Conservation (phyloP, 805 yeast genomes). For the Candida maris region DNA sequence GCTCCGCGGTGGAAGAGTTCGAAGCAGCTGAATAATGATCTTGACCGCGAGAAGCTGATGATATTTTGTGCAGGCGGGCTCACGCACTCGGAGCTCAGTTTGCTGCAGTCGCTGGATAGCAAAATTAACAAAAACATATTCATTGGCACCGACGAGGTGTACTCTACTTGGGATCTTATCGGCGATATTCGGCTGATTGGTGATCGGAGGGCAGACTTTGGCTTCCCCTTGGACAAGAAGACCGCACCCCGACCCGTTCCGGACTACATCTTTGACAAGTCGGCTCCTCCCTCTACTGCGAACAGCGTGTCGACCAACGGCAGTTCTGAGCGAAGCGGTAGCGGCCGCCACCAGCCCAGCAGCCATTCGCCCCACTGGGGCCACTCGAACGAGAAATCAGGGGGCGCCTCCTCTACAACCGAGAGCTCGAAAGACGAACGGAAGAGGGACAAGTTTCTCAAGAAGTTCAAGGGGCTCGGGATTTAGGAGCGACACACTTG, state of each 20-base stretch:
- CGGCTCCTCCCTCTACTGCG: constrained; percentile 8
- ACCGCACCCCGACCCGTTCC: constrained; percentile 19
- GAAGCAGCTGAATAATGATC: constrained; percentile 17
- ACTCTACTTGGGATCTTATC: constrained; percentile 40
- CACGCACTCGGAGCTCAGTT: constrained; percentile 76
- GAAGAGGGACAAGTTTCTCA: constrained; percentile 21
- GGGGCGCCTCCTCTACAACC: constrained; percentile 6
- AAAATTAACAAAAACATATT: constrained; percentile 67
- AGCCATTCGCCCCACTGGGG: not conserved
- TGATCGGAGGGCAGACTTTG: constrained; percentile 21
- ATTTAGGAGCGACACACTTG: constrained; percentile 7
- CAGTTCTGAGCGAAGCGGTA: no score
- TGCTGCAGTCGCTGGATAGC: constrained; percentile 65
- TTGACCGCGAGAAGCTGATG: constrained; percentile 62
- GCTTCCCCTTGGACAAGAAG: constrained; percentile 25
- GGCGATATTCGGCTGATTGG: constrained; percentile 31
- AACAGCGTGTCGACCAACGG: not conserved
- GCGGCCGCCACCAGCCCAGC: not conserved
- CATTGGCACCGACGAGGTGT: constrained; percentile 74
- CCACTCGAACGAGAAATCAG: not conserved
- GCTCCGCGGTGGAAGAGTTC: constrained; percentile 31
- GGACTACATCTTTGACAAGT: constrained; percentile 17
- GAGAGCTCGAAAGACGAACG: constrained; percentile 9
- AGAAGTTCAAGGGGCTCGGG: constrained; percentile 22
- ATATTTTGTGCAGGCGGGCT: constrained; percentile 88